Conservation (phyloP, 257 asterid genomes). For the Ballota nigra region DNA sequence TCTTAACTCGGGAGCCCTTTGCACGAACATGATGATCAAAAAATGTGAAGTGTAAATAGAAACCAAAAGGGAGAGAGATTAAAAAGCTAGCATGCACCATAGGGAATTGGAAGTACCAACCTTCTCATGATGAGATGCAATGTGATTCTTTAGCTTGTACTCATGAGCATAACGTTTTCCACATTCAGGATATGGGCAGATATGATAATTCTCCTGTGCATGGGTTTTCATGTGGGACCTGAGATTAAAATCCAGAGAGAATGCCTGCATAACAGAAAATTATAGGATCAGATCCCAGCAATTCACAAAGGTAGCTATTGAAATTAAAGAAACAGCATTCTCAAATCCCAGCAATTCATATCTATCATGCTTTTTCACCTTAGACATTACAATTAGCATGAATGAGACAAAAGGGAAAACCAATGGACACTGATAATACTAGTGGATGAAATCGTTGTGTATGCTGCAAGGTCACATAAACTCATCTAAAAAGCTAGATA, state of each 20-base stretch:
- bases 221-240: conserved; percentile 99
- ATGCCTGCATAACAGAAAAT: conserved; percentile 59
- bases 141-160: conserved; percentile 92
- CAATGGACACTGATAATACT: neutral
- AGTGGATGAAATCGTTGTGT: neutral
- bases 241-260: conserved; percentile 93
- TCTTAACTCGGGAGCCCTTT: neutral
- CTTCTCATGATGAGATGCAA: conserved; percentile 84
- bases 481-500: conserved; percentile 16
- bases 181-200: conserved; percentile 92
- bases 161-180: conserved; percentile 99
- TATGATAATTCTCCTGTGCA: conserved; percentile 96
- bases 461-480: neutral
- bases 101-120: conserved; percentile 28
- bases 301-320: neutral
- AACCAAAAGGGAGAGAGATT: neutral
- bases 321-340: neutral
- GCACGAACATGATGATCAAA: neutral
- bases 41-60: neutral
- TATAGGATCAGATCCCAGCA: conserved; percentile 3
- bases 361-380: neutral
- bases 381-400: neutral
- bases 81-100: neutral
- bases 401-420: neutral
- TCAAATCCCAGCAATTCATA: neutral